A percentile compares a stretch with the other conserved stretches of the same genome.
phyloP scores from a whole-genome alignment of 2,329 filamentous ascomycete species.

The Fusarium drepaniforme region DNA sequence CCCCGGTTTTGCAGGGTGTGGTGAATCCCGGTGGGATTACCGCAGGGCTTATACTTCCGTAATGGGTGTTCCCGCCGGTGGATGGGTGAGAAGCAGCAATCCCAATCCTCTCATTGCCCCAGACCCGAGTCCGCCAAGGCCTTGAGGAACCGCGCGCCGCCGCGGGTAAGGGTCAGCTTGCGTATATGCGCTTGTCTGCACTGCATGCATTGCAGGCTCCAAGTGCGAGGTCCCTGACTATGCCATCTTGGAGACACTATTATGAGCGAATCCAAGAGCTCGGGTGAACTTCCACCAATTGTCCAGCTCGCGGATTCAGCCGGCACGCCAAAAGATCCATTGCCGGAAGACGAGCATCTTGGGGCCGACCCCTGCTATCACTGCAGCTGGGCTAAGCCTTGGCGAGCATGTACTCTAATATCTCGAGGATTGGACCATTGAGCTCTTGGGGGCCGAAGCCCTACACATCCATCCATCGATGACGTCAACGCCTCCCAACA shows the following conservation, averaged over 20 bases:
- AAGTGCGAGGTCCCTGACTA: conserved; percentile 26
- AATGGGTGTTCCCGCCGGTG: conserved; percentile 24
- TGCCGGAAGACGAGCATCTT: not conserved
- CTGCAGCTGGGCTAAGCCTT: not conserved
- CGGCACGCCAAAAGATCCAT: conserved; percentile 1
- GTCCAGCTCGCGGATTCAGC: not conserved
- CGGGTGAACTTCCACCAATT: conserved; percentile 36
- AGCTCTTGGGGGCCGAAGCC: not conserved
- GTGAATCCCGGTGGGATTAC: conserved; percentile 22
- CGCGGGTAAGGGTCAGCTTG: conserved; percentile 18
- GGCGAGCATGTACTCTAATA: not conserved
- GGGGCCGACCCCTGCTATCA: not conserved
- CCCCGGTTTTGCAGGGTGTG: conserved; percentile 23
- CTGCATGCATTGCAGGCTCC: conserved; percentile 5
- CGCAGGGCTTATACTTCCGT: conserved; percentile 28
- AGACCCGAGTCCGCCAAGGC: conserved; percentile 16
- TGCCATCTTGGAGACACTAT: not conserved
- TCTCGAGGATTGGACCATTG: not conserved
- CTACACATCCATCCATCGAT: conserved; percentile 9
- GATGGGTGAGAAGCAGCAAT: not conserved
- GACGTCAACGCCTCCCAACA: conserved; percentile 41
- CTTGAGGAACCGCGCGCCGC: conserved; percentile 17
- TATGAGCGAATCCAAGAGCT: not conserved
- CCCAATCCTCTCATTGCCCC: conserved; percentile 1
- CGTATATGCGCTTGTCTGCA: conserved; percentile 19